phyloP scores from a whole-genome alignment of 352 stramenopile species.

The Globisporangium mamillatum region DNA sequence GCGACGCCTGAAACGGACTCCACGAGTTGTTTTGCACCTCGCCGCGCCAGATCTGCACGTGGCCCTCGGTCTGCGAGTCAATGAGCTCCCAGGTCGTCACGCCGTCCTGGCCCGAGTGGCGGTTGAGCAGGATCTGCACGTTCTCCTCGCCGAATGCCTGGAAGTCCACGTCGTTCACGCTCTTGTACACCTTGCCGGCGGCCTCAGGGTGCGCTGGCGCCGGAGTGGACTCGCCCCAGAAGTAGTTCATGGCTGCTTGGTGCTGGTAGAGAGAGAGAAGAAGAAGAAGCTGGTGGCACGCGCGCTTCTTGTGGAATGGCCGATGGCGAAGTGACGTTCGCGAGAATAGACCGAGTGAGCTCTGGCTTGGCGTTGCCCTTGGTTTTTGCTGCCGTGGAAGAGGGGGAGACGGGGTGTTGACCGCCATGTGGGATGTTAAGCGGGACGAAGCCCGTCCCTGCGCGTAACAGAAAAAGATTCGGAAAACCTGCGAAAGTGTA shows the following conservation, averaged over 20 bases:
- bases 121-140: constrained; percentile 59
- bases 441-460: background rate
- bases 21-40: constrained; percentile 60
- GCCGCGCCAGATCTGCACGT: constrained; percentile 60
- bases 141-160: constrained; percentile 59
- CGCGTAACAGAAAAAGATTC: background rate
- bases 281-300: background rate
- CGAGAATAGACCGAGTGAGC: background rate
- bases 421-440: background rate
- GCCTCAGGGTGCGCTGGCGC: constrained; percentile 5
- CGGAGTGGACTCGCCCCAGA: constrained; percentile 17
- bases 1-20: constrained; percentile 64
- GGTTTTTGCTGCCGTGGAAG: background rate
- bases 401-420: background rate
- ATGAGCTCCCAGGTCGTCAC: constrained; percentile 74
- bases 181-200: constrained; percentile 38
- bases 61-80: constrained; percentile 43
- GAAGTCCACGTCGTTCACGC: constrained; percentile 58
- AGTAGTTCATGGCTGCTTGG: constrained; percentile 21
- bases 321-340: background rate
- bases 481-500: constrained; percentile 2
- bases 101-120: constrained; percentile 57
- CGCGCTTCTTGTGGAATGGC: constrained; percentile 4
- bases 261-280: background rate
- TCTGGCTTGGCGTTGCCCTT: background rate